phyloP scores from a whole-genome alignment of 768 basidiomycete species.

The Mycena rosella region DNA sequence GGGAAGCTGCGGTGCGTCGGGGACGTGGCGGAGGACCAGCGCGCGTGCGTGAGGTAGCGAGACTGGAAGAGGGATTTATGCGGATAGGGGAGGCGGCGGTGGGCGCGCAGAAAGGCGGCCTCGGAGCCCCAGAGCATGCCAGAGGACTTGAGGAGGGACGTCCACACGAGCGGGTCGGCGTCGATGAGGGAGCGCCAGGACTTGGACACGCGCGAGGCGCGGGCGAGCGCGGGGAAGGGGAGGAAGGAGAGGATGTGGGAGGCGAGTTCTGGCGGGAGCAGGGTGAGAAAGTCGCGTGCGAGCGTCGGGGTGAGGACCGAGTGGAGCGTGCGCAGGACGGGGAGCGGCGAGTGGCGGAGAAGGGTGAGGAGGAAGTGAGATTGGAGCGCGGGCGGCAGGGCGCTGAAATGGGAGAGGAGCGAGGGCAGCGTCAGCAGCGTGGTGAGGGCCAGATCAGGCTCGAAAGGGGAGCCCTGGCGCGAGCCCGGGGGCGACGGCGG shows the following conservation, averaged over 20 bases:
- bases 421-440: conserved; percentile 90
- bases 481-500: conserved; percentile 90
- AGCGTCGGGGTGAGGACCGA: conserved; percentile 91
- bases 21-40: conserved; percentile 81
- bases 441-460: conserved; percentile 85
- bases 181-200: conserved; percentile 95
- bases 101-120: conserved; percentile 49
- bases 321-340: conserved; percentile 91
- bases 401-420: conserved; percentile 84
- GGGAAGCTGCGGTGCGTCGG: conserved; percentile 87
- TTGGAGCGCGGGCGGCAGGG: conserved; percentile 85
- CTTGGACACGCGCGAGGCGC: conserved; percentile 89
- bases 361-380: conserved; percentile 95
- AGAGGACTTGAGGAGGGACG: conserved; percentile 75
- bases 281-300: conserved; percentile 93
- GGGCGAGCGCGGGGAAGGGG: conserved; percentile 84
- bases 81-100: conserved; percentile 83
- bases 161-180: conserved; percentile 91
- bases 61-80: conserved; percentile 96
- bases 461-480: conserved; percentile 71
- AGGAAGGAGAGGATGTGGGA: conserved; percentile 90
- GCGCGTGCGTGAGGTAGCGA: conserved; percentile 81
- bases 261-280: conserved; percentile 92
- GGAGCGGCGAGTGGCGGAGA: conserved; percentile 90
- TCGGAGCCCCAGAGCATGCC: conserved; percentile 40